A percentile compares a stretch with the other conserved stretches of the same genome.
Conservation (phyloP, 352 stramenopile species). For the Albugo candida region DNA sequence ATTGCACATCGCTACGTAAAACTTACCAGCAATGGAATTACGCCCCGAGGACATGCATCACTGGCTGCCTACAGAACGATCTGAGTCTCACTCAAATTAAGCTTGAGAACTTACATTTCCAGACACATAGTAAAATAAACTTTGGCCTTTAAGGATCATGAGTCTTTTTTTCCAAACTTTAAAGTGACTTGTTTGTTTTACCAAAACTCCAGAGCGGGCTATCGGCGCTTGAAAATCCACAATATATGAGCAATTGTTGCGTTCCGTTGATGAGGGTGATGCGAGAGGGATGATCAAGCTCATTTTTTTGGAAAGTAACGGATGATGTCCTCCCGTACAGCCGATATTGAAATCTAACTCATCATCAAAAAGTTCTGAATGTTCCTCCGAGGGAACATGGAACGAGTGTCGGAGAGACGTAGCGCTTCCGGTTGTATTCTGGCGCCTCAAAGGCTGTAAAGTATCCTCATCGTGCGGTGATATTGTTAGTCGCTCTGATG, state of each 20-base stretch:
- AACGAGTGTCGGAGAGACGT: no score
- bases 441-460: no score
- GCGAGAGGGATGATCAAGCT: conserved; percentile 58
- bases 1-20: background rate
- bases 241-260: background rate
- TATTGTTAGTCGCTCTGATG: no score
- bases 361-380: no score
- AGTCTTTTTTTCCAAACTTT: conserved; percentile 11
- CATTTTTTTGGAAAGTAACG: conserved; percentile 45
- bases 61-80: conserved; percentile 2
- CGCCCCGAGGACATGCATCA: conserved; percentile 5
- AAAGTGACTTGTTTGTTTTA: conserved; percentile 10
- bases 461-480: no score
- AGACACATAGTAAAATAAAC: conserved; percentile 9
- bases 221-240: conserved; percentile 7
- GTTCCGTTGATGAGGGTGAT: background rate
- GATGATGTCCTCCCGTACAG: conserved; percentile 9
- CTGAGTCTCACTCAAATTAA: no score
- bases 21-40: conserved; percentile 8
- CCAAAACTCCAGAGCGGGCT: conserved; percentile 4
- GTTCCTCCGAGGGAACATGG: no score
- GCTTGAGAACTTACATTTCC: conserved; percentile 3
- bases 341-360: no score
- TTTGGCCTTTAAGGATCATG: conserved; percentile 9
- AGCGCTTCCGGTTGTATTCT: no score